phyloP scores from a whole-genome alignment of 2,329 filamentous ascomycete genomes.

The Botrytis galanthina region DNA sequence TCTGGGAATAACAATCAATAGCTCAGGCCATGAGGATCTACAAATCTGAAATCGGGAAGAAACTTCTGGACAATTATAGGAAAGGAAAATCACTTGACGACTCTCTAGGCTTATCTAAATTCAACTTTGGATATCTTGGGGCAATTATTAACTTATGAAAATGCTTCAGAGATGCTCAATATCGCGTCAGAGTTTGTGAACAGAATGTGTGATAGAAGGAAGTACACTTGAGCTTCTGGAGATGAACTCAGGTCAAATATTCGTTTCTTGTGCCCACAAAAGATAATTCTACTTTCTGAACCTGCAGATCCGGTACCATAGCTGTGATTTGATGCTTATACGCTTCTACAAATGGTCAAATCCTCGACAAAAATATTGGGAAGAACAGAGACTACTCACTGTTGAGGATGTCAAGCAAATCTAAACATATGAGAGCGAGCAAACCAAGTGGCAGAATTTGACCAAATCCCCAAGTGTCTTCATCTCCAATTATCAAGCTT shows the following conservation, averaged over 20 bases:
- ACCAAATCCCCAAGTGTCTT: constrained; percentile 25
- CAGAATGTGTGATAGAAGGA: background rate
- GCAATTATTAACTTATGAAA: background rate
- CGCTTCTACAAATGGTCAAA: constrained; percentile 8
- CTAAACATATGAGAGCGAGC: constrained; percentile 21
- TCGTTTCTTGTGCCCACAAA: background rate
- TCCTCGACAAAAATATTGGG: background rate
- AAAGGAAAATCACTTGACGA: background rate
- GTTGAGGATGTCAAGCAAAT: constrained; percentile 22
- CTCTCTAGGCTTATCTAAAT: background rate
- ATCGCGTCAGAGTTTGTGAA: background rate
- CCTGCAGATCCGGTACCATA: background rate
- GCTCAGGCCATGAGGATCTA: too few relatives aligned
- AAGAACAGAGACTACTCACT: constrained; percentile 7
- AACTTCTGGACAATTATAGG: background rate
- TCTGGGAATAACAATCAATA: background rate
- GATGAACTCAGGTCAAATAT: background rate
- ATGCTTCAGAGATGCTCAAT: too few relatives aligned
- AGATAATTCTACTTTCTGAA: background rate
- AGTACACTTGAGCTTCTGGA: background rate
- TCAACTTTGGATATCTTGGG: background rate
- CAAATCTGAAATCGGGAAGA: background rate
- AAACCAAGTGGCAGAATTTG: constrained; percentile 24
- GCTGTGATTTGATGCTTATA: background rate
- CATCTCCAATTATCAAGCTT: constrained; percentile 19